Base-by-base conservation (phyloP, 306 rosid species). In the Prunus kanzakura region DNA sequence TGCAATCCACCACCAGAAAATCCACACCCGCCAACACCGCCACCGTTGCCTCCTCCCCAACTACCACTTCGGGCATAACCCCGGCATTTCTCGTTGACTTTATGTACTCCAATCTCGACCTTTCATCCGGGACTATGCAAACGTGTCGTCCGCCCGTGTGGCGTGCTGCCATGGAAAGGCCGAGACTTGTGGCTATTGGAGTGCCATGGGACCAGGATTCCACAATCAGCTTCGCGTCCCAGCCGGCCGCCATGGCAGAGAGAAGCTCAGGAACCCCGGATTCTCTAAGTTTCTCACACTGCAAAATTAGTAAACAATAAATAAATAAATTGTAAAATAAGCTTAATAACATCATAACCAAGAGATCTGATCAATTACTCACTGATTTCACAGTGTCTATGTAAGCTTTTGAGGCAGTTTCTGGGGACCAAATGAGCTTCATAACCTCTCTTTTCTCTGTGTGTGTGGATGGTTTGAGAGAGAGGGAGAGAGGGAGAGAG, bases 351-450 rank as follows among this genome's bases (percentile, higher is more conserved):
- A 52, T 16, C 35, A 27, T 11, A 6, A 25, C 11, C 35, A 60
- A 5, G 15, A 60, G 3, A 52, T 51, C 63, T n/a, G 16, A 6
- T 20, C 20, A 23, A 7, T 8, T 68, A 62, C 91, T 89, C 87
- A 93, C 98, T 10, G 96, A 80, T 87, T 89, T 84, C 1, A 93
- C 90, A 11, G 98, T 93, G 63, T 89, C 97, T 46, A 93, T 63
- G 75, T 91, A 93, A 45, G 98, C 89, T 75, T 87, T 84, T 4
- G 88, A 88, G 64, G 98, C 97, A 6, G 86, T 76, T 77, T 93
- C 97, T n/a, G 97, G 97, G 11, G 96, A 91, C 98, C 98, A 93
- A 76, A 85, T 83, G 22, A 93, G 98, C 97, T 91, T 93, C 98
- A 93, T 93, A 16, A 9, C 63, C 46, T 55, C 41, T 71, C 76